phyloP scores from a whole-genome alignment of 2,329 filamentous ascomycete genomes.

The Colletotrichum horii region DNA sequence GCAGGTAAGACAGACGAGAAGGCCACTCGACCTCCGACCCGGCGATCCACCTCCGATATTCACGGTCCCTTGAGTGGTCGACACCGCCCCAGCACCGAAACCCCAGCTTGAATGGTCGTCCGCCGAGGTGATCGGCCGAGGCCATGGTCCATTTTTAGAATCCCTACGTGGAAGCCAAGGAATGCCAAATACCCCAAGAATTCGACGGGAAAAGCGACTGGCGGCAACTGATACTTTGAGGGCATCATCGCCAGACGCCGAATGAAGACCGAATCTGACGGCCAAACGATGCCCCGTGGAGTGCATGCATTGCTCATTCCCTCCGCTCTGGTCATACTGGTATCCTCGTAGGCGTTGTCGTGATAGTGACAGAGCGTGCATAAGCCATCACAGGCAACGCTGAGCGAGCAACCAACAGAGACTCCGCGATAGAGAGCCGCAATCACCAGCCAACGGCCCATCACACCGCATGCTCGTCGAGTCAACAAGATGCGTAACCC shows the following conservation, averaged over 20 bases:
- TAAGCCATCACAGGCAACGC: not conserved
- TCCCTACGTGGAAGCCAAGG: not conserved
- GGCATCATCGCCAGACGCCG: constrained; percentile 6
- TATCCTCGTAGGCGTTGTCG: not conserved
- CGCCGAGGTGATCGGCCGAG: not conserved
- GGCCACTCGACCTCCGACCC: not conserved
- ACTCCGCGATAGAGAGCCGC: not conserved
- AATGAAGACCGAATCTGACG: not conserved
- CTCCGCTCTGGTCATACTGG: not conserved
- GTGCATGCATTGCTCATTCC: not conserved
- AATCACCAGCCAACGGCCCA: not conserved
- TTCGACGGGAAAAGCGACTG: not conserved
- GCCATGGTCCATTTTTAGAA: not conserved
- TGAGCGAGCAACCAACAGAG: not conserved
- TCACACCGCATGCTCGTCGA: constrained; percentile 9
- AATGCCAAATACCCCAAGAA: not conserved
- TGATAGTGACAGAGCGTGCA: constrained; percentile 12
- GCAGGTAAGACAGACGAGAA: not conserved
- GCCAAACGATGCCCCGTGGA: not conserved
- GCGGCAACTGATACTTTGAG: constrained; percentile 8
- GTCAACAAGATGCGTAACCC: not conserved
- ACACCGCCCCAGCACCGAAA: not conserved
- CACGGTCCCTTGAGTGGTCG: not conserved
- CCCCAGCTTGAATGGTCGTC: too few species aligned
- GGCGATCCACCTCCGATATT: not conserved